Base-by-base conservation (phyloP, 2,329 filamentous ascomycete species). In the Ophiocordyceps camponoti-floridani region DNA sequence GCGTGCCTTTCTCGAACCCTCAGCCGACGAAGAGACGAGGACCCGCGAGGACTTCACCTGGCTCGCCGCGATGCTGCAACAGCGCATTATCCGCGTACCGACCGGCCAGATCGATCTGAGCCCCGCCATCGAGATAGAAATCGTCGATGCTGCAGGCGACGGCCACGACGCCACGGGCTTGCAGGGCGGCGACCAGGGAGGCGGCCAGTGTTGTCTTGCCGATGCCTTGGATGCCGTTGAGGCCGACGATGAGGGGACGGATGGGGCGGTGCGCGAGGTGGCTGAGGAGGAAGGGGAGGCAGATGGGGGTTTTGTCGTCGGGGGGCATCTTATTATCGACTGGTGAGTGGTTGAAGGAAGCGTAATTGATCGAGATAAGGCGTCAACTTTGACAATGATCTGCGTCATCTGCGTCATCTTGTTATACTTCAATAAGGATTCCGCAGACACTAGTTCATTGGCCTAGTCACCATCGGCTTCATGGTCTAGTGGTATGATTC, bases 151-250 rank as follows among this genome's bases (percentile, higher is more conserved):
- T 88, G 59, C 85, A 73, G 44, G 86, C 80, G 43, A 84, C 67
- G 3, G 81, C 82, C 23, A 84, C 69, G 18, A 70, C 70, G 54
- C 79, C 68, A 28, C 62, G 54, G 13, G 67, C 59, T 42, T 72
- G 67, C 35, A 89, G 73, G 13, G 72, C 75, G 18, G 68, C 58
- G 51, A 77, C 72, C 40, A 94, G 72, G 4, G 73, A 69, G 35
- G 70, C 70, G 35, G 88, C 87, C 54, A 94, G 73, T 12, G 88
- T 93, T 4, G 88, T 93, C 67, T 96, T 95, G 52, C 89, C 89
- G 35, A 84, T 82, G 48, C 89, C 89, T 64, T 95, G 89, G 27
- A 94, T 77, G 48, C 88, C 89, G 54, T 93, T 94, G 54, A 96
- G 73, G 42, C 87, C 89, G 49, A 95, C 72, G 58, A 94, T 77